Percentiles rank a stretch among this genome's conserved stretches.
phyloP scores from a whole-genome alignment of 2,329 filamentous ascomycete genomes.

The Penicillium oxalicum region DNA sequence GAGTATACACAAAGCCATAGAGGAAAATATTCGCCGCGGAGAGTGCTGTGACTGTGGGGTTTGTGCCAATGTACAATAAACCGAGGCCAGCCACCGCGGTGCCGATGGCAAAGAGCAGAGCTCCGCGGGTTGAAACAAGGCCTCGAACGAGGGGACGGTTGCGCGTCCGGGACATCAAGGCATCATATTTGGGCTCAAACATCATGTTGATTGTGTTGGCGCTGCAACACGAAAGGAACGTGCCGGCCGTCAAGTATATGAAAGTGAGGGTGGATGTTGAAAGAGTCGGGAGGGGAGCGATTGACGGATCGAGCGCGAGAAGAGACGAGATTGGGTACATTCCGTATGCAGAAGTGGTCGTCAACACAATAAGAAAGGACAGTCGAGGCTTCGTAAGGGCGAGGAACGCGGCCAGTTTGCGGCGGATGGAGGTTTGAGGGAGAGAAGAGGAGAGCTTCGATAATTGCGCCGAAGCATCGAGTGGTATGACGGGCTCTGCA shows the following conservation, averaged over 20 bases:
- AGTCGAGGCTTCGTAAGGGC: slow-evolving; percentile 93
- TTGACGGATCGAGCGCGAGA: slow-evolving; percentile 73
- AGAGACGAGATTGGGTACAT: slow-evolving; percentile 89
- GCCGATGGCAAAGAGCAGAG: slow-evolving; percentile 70
- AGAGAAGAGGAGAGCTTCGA: slow-evolving; percentile 53
- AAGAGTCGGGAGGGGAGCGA: slow-evolving; percentile 53
- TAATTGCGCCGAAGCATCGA: slow-evolving; percentile 57
- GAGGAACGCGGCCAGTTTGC: slow-evolving; percentile 72
- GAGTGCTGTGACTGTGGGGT: slow-evolving; percentile 83
- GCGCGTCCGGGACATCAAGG: slow-evolving; percentile 85
- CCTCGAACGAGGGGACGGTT: slow-evolving; percentile 83
- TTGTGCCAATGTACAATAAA: slow-evolving; percentile 81
- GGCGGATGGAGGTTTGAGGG: slow-evolving; percentile 53
- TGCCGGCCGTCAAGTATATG: slow-evolving; percentile 84
- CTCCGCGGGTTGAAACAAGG: slow-evolving; percentile 65
- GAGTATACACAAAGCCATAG: slow-evolving; percentile 90
- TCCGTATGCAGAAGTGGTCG: slow-evolving; percentile 84
- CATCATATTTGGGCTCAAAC: slow-evolving; percentile 84
- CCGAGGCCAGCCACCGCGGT: slow-evolving; percentile 64
- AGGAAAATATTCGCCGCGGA: slow-evolving; percentile 79
- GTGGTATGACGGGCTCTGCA: slow-evolving; percentile 41
- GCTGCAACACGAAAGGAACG: slow-evolving; percentile 78
- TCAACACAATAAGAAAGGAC: slow-evolving; percentile 83
- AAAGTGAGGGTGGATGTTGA: slow-evolving; percentile 75
- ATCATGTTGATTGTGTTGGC: slow-evolving; percentile 98